phyloP scores from a whole-genome alignment of 1,284 basidiomycete genomes.

The Leccinum proliferum region DNA sequence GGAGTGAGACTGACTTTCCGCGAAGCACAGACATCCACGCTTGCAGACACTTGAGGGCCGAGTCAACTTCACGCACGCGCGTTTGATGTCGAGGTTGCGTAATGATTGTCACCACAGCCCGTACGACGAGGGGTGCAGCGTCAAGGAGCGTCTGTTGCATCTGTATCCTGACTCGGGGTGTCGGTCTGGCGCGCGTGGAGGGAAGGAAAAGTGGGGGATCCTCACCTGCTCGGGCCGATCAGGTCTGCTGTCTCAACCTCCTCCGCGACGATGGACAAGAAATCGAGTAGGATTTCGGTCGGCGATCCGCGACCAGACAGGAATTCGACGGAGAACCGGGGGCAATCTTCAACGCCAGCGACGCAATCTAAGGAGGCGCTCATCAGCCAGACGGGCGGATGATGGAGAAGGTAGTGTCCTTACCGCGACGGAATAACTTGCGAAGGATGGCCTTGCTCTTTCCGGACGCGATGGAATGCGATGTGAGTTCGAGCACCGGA shows the following conservation, averaged over 20 bases:
- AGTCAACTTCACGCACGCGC: constrained; percentile 44
- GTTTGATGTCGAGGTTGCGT: constrained; percentile 28
- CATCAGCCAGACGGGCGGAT: neutral
- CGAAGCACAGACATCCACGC: constrained; percentile 74
- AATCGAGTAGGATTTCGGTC: constrained; percentile 63
- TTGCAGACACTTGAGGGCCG: constrained; percentile 74
- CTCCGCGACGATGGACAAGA: constrained; percentile 79
- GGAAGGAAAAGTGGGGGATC: constrained; percentile 6
- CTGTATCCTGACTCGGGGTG: constrained; percentile 39
- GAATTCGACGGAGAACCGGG: constrained; percentile 40
- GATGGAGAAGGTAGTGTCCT: constrained; percentile 15
- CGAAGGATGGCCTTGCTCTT: constrained; percentile 68
- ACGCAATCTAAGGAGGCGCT: constrained; percentile 46
- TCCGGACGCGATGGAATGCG: constrained; percentile 47
- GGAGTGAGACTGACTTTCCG: constrained; percentile 48
- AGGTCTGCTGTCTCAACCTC: constrained; percentile 74
- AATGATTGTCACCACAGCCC: constrained; percentile 55
- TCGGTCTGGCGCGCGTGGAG: constrained; percentile 11
- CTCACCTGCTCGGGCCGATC: constrained; percentile 69
- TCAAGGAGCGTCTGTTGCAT: constrained; percentile 59
- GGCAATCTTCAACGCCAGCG: constrained; percentile 71
- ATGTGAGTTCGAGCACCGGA: constrained; percentile 53
- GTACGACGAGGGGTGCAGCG: constrained; percentile 64
- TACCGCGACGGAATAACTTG: constrained; percentile 55
- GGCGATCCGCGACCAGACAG: constrained; percentile 54